Evolutionary conservation across 2,329 filamentous ascomycete genomes (phyloP), one percentile per base, ranked within the genome.

Genomic region (Phaeosphaeriaceae sp.): DNA sequence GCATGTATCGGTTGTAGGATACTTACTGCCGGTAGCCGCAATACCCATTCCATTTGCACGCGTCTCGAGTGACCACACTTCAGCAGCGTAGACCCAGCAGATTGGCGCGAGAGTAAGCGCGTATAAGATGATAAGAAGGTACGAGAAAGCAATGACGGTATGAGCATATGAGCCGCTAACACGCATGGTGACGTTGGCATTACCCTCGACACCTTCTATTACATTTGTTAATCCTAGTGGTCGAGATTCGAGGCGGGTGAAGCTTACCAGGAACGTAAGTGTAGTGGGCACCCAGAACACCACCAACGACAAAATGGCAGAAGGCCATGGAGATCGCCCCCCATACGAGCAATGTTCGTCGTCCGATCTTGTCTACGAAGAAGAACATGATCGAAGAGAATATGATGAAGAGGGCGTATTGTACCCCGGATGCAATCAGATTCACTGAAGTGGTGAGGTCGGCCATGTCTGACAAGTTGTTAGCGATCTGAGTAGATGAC

Each of bases 1-100:
- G 10, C 9, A 1, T 21, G 13, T 17, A 36, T 5, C 11, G 15
- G 9, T 17, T 7, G 6, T 3, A 3, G 3, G 15, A 13, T 36
- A 22, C 20, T 22, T 25, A 46, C 44, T 46, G 5, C 69, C 69
- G 19, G 85, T 78, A 2, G 85, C 83, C 0, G 86, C 80, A 44
- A 88, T 76, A 21, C 83, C 82, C 80, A 88, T 87, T 20, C 86
- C 86, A 2, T 81, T 84, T 2, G 86, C 86, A 33, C 87, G 83
- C 0, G 85, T 86, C 58, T 86, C 84, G 2, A 88, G 79, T 0
- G 85, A 86, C 83, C 85, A 89, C 2, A 88, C 84, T 73, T 90
- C 88, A 17, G 86, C 85, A 0, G 85, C 84, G 65, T 90, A 90
- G 46, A 89, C 83, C 87, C 88, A 89, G 53, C 83, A 85, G 2